These are phyloP conservation scores for Pontederia paniculata DNA, from an alignment of 176 grass and related monocot species.

Conservation along the genomic window DNA sequence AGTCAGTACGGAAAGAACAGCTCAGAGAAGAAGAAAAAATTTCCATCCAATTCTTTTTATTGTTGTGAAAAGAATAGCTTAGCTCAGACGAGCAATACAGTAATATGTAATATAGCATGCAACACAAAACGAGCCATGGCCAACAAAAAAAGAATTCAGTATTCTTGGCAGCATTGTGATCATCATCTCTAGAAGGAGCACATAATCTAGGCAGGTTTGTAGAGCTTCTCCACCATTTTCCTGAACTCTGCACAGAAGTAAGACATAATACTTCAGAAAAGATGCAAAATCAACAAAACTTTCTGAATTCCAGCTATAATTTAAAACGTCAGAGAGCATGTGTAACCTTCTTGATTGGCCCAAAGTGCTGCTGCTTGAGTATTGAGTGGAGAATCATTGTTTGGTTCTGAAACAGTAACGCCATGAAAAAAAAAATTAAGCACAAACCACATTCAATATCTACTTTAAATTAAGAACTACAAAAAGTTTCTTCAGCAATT, in stretches of 20 bases:
- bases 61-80: too few relatives aligned
- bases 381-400: conserved; percentile 94
- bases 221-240: conserved; percentile 87
- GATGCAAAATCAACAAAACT: background rate
- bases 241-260: conserved; percentile 53
- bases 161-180: too few relatives aligned
- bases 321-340: background rate
- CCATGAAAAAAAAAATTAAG: background rate
- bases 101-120: too few relatives aligned
- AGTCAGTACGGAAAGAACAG: too few relatives aligned
- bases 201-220: conserved; percentile 33
- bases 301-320: background rate
- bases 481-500: conserved; percentile 2
- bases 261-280: background rate
- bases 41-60: too few relatives aligned
- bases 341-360: conserved; percentile 70
- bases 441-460: background rate
- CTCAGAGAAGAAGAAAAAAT: too few relatives aligned
- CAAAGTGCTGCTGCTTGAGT: conserved; percentile 74
- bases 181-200: too few relatives aligned
- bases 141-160: too few relatives aligned
- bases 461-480: background rate
- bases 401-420: conserved; percentile 50
- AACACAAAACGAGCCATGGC: too few relatives aligned
- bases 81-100: too few relatives aligned